A percentile compares a stretch with the other conserved stretches of the same genome.
phyloP scores from a whole-genome alignment of 2,329 filamentous ascomycete genomes.

The Trichoderma citrinoviride region DNA sequence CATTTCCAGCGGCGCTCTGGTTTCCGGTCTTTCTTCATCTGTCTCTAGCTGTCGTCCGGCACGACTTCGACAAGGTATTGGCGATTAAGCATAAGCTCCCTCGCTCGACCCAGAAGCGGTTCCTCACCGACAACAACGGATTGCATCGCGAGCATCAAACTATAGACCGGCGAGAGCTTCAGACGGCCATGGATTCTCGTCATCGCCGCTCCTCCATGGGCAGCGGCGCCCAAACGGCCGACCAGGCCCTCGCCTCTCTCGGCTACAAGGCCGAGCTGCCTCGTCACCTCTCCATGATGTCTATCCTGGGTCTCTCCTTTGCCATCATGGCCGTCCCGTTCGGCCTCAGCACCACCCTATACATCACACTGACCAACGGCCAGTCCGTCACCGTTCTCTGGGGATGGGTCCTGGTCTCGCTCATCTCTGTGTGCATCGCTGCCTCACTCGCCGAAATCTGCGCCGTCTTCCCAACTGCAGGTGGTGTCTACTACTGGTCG shows the following conservation, averaged over 20 bases:
- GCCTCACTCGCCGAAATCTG: conserved; percentile 71
- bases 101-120: not conserved
- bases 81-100: not conserved
- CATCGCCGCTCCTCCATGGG: conserved; percentile 23
- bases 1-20: not conserved
- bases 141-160: not conserved
- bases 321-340: conserved; percentile 53
- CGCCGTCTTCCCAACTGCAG: conserved; percentile 60
- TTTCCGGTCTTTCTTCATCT: not conserved
- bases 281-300: conserved; percentile 50
- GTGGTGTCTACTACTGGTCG: conserved; percentile 72
- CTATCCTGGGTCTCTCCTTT: conserved; percentile 49
- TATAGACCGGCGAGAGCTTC: not conserved
- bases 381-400: conserved; percentile 72
- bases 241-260: conserved; percentile 45
- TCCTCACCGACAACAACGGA: not conserved
- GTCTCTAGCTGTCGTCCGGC: not conserved
- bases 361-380: conserved; percentile 63
- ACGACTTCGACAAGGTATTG: not conserved
- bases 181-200: conserved; percentile 1
- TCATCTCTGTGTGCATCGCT: conserved; percentile 71
- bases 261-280: conserved; percentile 51
- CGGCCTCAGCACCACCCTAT: conserved; percentile 48
- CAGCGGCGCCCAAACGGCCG: conserved; percentile 32
- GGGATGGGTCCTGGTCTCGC: conserved; percentile 61